These are phyloP conservation scores for Scytalidium lignicola DNA, from an alignment of 2,329 filamentous ascomycete genomes.

Conservation along the genomic window DNA sequence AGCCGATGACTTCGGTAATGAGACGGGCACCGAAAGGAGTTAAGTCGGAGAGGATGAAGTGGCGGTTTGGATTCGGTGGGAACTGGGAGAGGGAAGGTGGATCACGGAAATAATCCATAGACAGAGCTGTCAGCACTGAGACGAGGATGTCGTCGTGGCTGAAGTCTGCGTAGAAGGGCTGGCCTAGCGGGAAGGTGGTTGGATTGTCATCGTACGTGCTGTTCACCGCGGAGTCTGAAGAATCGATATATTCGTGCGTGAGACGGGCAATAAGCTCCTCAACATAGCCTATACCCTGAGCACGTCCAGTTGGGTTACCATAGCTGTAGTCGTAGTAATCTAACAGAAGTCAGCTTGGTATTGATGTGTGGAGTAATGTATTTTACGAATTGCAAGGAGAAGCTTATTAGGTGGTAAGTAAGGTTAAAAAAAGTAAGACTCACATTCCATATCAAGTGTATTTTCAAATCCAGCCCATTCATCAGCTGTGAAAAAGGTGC, in stretches of 20 bases:
- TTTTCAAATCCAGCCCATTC: slow-evolving; percentile 52
- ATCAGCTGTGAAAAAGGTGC: slow-evolving; percentile 46
- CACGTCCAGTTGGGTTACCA: slow-evolving; percentile 76
- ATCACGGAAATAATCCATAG: slow-evolving; percentile 48
- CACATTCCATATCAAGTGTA: slow-evolving; percentile 47
- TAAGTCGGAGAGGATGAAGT: slow-evolving; percentile 44
- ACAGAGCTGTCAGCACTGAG: slow-evolving; percentile 52
- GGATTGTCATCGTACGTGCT: slow-evolving; percentile 63
- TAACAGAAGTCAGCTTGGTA: slow-evolving; percentile 1
- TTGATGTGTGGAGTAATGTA: no score
- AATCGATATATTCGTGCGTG: slow-evolving; percentile 59
- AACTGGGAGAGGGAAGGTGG: slow-evolving; percentile 36
- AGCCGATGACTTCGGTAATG: slow-evolving; percentile 51
- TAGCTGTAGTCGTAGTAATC: slow-evolving; percentile 64
- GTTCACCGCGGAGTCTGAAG: slow-evolving; percentile 69
- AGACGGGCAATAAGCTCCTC: slow-evolving; percentile 81
- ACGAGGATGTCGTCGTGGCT: slow-evolving; percentile 85
- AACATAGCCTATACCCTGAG: slow-evolving; percentile 78
- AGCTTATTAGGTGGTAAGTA: no score
- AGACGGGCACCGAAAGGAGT: slow-evolving; percentile 51
- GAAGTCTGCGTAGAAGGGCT: slow-evolving; percentile 75
- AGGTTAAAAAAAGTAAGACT: slow-evolving; percentile 20
- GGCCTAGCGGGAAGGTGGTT: slow-evolving; percentile 65
- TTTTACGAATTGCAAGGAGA: no score
- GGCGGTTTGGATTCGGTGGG: slow-evolving; percentile 37